A percentile compares a stretch with the other conserved stretches of the same genome.
Evolutionary conservation across 495 filamentous ascomycete genomes (phyloP).

Genomic region (Pyronema omphalodes): DNA sequence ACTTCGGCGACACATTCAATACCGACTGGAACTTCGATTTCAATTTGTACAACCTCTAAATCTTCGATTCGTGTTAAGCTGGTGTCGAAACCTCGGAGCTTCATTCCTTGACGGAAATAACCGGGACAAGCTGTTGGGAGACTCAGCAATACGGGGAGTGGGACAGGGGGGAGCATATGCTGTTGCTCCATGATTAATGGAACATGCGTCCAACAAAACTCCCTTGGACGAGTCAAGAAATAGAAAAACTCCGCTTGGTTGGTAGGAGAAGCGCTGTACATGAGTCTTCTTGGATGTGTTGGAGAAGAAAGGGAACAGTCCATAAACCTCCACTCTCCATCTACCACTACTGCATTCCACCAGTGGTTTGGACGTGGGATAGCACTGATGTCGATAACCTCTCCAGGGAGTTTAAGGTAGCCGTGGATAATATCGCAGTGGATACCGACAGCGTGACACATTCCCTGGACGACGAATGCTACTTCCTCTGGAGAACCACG

Average conservation of each 20-base stretch:
- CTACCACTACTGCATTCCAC: constrained; percentile 92
- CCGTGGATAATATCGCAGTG: constrained; percentile 69
- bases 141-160: constrained; percentile 63
- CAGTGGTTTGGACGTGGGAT: constrained; percentile 79
- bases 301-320: constrained; percentile 84
- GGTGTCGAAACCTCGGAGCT: constrained; percentile 80
- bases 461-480: constrained; percentile 70
- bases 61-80: constrained; percentile 71
- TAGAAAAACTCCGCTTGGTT: constrained; percentile 70
- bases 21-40: constrained; percentile 68
- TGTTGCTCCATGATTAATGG: constrained; percentile 71
- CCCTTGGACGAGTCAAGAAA: constrained; percentile 69
- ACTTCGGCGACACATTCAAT: constrained; percentile 90
- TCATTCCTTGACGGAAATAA: constrained; percentile 62
- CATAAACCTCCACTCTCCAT: constrained; percentile 92
- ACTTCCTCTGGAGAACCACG: constrained; percentile 83
- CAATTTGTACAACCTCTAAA: constrained; percentile 78
- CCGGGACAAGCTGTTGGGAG: constrained; percentile 70
- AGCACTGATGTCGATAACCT: constrained; percentile 55
- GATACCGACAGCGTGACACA: constrained; percentile 82
- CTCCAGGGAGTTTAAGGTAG: constrained; percentile 79
- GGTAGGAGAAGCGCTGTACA: constrained; percentile 52
- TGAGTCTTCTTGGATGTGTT: constrained; percentile 59
- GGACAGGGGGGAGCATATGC: constrained; percentile 76
- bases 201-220: constrained; percentile 89